Base-by-base conservation (phyloP, 179 eudicot genomes). In the Spergularia azorica region DNA sequence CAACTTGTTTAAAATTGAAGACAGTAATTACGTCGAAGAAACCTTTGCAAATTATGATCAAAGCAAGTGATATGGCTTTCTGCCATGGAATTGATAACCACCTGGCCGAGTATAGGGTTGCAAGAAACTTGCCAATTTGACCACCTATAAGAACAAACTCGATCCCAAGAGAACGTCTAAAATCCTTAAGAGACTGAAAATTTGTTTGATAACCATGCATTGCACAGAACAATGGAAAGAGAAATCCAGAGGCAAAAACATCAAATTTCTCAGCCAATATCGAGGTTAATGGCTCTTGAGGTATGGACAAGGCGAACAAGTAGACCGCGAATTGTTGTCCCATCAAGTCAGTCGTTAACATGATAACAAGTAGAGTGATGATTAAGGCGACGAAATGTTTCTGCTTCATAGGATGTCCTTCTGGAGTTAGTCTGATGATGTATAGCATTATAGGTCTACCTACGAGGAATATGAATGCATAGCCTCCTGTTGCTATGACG, bases 21-120 rank as follows among this genome's bases (percentile, higher is more conserved):
- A 74, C 6, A 12, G 66, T 0, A 43, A 62, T 66, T 41, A 82
- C 52, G 13, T 82, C 84, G 46, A 82, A 39, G 50, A 78, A 82
- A 8, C 84, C 84, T 64, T 75, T 75, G 14, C 79, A 78, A 63
- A 67, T 63, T 58, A 82, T 32, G 48, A 82, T 57, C 21, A 82
- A n/a, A 55, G 73, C 72, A 63, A 82, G 69, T 15, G 81, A 52
- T 3, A 74, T 1, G 2, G 84, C 75, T 18, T 68, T 59, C 9
- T 52, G 54, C 15, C 71, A 70, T 13, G 55, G 48, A 10, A 74
- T 5, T 1, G 76, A 54, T 0, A 51, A 48, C 21, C 74, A 4
- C 9, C 21, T 17, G 16, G 81, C 55, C 11, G 82, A 51, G 4
- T 70, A 11, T 16, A 73, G 2, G 0, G 67, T 70, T 10, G 81